A percentile compares a stretch with the other conserved stretches of the same genome.
These are phyloP conservation scores for Gossypium bickii DNA, from an alignment of 345 rosid genomes.

Conservation along the genomic window DNA sequence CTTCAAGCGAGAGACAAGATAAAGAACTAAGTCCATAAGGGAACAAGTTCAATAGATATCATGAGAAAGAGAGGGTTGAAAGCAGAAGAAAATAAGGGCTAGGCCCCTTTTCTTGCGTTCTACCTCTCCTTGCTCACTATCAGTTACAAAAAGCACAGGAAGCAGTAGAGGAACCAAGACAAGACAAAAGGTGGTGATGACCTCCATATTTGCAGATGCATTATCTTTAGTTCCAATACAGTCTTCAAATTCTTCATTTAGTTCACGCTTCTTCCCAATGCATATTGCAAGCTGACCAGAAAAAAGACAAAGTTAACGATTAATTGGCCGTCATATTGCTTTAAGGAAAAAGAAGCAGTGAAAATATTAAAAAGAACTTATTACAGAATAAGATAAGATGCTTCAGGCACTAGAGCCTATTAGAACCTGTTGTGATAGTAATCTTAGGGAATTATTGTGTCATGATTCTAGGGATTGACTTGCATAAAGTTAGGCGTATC, in stretches of 20 bases:
- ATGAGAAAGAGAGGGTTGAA: background rate
- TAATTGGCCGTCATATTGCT: conserved; percentile 3
- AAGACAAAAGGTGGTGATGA: conserved; percentile 29
- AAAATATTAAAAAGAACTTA: background rate
- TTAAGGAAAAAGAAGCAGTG: background rate
- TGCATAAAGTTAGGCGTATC: too few species aligned
- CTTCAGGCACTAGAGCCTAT: conserved; percentile 2
- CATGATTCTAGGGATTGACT: too few species aligned
- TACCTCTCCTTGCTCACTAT: background rate
- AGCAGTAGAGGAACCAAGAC: conserved; percentile 6
- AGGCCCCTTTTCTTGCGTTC: conserved; percentile 7
- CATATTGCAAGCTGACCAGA: conserved; percentile 79
- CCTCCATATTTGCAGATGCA: conserved; percentile 34
- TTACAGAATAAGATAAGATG: conserved; percentile 7
- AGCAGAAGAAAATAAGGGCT: conserved; percentile 3
- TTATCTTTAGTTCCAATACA: conserved; percentile 65
- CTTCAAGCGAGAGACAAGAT: conserved; percentile 16
- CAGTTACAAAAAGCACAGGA: conserved; percentile 16
- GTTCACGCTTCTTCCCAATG: conserved; percentile 77
- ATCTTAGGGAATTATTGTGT: too few species aligned
- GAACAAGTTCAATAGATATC: background rate
- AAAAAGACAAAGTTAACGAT: conserved; percentile 21
- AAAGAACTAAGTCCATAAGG: background rate
- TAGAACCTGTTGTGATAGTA: background rate
- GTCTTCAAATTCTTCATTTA: conserved; percentile 80